Percentiles rank a stretch among this genome's conserved stretches.
Evolutionary conservation across 1,284 basidiomycete species (phyloP).

Genomic region (Austroboletus novae-zelandiae): DNA sequence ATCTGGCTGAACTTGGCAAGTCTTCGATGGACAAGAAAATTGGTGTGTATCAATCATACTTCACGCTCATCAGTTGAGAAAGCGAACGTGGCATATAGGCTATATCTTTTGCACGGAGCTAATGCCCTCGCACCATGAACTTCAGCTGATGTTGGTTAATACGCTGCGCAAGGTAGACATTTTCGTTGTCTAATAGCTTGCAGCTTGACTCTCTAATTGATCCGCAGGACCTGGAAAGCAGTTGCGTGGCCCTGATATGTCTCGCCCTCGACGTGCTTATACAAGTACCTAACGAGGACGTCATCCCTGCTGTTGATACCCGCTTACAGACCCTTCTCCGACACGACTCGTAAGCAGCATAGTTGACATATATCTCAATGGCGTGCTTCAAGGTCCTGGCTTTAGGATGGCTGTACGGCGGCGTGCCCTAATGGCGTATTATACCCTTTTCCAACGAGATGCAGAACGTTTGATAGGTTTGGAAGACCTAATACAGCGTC

Average conservation of each 20-base stretch:
- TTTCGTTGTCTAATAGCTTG: background rate
- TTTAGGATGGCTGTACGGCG: conserved; percentile 57
- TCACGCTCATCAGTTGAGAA: background rate
- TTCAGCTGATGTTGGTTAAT: conserved; percentile 80
- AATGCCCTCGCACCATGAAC: conserved; percentile 64
- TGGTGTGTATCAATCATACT: conserved; percentile 41
- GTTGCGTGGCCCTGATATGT: conserved; percentile 52
- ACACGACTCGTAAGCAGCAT: conserved; percentile 68
- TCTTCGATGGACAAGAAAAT: conserved; percentile 64
- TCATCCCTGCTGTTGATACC: conserved; percentile 70
- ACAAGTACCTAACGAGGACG: conserved; percentile 54
- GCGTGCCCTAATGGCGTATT: conserved; percentile 57
- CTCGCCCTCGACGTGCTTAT: conserved; percentile 71
- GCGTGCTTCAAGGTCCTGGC: conserved; percentile 5
- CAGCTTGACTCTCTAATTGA: background rate
- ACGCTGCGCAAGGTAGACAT: conserved; percentile 68
- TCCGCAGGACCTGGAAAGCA: conserved; percentile 62
- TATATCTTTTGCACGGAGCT: conserved; percentile 73
- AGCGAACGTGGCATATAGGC: conserved; percentile 40
- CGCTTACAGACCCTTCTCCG: conserved; percentile 61
- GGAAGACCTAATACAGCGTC: conserved; percentile 23
- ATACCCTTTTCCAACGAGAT: conserved; percentile 50
- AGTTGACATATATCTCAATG: conserved; percentile 17
- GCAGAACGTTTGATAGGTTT: conserved; percentile 47
- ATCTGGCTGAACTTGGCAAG: conserved; percentile 63